These are phyloP conservation scores for Yamadazyma siamensis DNA, from an alignment of 1,139 yeast genomes.

Conservation along the genomic window DNA sequence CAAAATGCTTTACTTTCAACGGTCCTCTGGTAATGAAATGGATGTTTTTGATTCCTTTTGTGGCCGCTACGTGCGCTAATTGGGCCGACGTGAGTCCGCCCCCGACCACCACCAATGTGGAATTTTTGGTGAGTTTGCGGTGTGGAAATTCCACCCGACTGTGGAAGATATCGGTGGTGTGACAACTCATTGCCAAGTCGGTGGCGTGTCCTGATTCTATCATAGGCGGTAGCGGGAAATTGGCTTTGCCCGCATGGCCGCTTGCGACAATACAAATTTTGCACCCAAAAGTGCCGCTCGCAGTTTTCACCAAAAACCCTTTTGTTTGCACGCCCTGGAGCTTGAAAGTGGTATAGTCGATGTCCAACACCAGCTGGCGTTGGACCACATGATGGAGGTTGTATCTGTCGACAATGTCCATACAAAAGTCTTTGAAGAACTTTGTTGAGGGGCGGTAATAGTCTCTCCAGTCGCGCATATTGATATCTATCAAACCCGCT, in stretches of 20 bases:
- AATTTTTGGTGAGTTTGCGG: constrained; percentile 12
- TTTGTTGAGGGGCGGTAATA: constrained; percentile 44
- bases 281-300: constrained; percentile 29
- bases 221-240: constrained; percentile 31
- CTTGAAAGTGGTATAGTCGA: constrained; percentile 27
- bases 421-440: constrained; percentile 40
- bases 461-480: constrained; percentile 46
- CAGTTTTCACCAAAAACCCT: constrained; percentile 29
- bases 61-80: constrained; percentile 38
- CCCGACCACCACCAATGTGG: constrained; percentile 39
- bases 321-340: constrained; percentile 20
- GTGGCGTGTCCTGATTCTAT: constrained; percentile 9
- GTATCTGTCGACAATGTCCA: constrained; percentile 32
- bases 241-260: constrained; percentile 40
- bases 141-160: constrained; percentile 23
- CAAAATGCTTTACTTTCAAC: constrained; percentile 46
- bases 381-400: constrained; percentile 24
- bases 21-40: constrained; percentile 37
- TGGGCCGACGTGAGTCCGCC: constrained; percentile 52
- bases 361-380: constrained; percentile 32
- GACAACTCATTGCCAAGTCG: constrained; percentile 35
- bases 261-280: constrained; percentile 37
- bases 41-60: constrained; percentile 27
- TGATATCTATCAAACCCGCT: constrained; percentile 36
- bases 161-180: constrained; percentile 40